phyloP scores from a whole-genome alignment of 352 stramenopile genomes.

The Phytophthora fragariaefolia region DNA sequence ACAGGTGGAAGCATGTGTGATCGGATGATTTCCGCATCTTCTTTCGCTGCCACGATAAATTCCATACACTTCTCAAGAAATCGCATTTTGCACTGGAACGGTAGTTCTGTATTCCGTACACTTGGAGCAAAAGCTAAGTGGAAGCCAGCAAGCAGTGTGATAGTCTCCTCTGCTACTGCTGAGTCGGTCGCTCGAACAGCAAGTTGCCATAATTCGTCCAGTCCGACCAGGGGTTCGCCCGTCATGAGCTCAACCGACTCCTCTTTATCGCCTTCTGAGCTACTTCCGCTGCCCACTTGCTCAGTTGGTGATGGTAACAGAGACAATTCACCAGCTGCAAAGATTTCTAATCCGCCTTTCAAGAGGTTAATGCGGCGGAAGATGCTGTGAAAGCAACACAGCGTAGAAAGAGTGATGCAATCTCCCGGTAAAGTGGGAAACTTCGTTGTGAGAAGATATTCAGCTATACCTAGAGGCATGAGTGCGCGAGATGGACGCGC shows the following conservation, averaged over 20 bases:
- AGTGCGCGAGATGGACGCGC: slow-evolving; percentile 6
- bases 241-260: slow-evolving; percentile 49
- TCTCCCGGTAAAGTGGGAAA: slow-evolving; percentile 47
- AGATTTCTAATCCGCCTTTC: slow-evolving; percentile 47
- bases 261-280: slow-evolving; percentile 22
- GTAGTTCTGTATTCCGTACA: slow-evolving; percentile 34
- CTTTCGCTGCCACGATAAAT: slow-evolving; percentile 45
- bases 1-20: background rate
- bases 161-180: slow-evolving; percentile 65
- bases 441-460: slow-evolving; percentile 47
- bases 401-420: slow-evolving; percentile 48
- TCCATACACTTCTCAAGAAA: slow-evolving; percentile 74
- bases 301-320: slow-evolving; percentile 16
- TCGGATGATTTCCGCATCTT: slow-evolving; percentile 11
- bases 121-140: slow-evolving; percentile 61
- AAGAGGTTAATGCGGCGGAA: slow-evolving; percentile 68
- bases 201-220: slow-evolving; percentile 69
- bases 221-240: slow-evolving; percentile 43
- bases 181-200: slow-evolving; percentile 49
- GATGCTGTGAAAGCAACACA: slow-evolving; percentile 76
- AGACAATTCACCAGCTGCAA: slow-evolving; percentile 3
- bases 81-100: slow-evolving; percentile 42
- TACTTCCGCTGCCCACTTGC: slow-evolving; percentile 11
- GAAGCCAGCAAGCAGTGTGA: slow-evolving; percentile 60
- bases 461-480: slow-evolving; percentile 33